Base-by-base conservation (phyloP, 1,284 basidiomycete genomes). In the Apiotrichum siamense region DNA sequence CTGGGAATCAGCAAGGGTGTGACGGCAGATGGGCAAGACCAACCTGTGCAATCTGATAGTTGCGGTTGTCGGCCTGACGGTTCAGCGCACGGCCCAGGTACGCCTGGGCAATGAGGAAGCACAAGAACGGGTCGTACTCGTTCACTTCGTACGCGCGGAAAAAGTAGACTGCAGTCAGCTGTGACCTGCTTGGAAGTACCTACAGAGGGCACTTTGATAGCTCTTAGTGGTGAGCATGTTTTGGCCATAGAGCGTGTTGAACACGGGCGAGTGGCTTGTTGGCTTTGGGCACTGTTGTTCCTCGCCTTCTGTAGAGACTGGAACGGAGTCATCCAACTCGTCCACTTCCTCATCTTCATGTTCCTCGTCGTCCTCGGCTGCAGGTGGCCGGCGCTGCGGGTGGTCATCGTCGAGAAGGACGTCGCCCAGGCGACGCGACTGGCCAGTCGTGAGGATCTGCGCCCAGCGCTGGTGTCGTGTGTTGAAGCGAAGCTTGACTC, bases 1-100 rank as follows among this genome's bases (percentile, higher is more conserved):
- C 87, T 93, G 32, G 29, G 23, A 25, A 11, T 12, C 29, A 11
- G 29, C 29, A 15, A 31, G 15, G 29, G 13, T n/a, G 17, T 35
- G 15, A 50, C 31, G n/a, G 39, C 21, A 44, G n/a, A n/a, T n/a
- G n/a, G n/a, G n/a, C 9, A 17, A 47, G 7, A 44, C 37, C 54
- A 67, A 90, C 88, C 65, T 85, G 80, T 62, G 89, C 78, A 36
- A 81, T 77, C 42, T 80, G 80, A 67, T 94, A 89, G 64, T 97
- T 87, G 41, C 91, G 76, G 68, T 98, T 97, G 73, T 97, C 94
- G 7, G 87, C 85, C 68, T 97, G 92, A 11, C 94, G 81, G 61
- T 94, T 89, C 82, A 90, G 89, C 0, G 90, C 85, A 32, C 94
- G 81, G 10, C 89, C 88, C 31, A 94, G 77, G 39, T 87, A 96